Conservation (phyloP, 2,329 filamentous ascomycete genomes). For the Fusarium albidum region DNA sequence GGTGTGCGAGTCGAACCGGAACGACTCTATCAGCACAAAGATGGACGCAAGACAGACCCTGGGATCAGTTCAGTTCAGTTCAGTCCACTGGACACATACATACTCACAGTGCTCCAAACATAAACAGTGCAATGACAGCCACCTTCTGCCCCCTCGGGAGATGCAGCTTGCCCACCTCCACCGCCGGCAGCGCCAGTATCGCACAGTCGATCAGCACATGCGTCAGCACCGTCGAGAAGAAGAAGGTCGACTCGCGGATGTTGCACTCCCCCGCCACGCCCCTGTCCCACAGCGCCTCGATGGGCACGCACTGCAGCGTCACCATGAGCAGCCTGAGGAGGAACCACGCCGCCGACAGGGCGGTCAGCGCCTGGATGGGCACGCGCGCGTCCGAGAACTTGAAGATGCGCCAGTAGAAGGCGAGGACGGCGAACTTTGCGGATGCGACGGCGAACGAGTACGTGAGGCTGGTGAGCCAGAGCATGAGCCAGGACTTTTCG, state of each 20-base stretch:
- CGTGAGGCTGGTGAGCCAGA: constrained; percentile 40
- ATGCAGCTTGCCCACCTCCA: constrained; percentile 44
- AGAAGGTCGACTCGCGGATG: constrained; percentile 43
- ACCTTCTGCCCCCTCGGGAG: constrained; percentile 41
- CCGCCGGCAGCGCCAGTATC: constrained; percentile 43
- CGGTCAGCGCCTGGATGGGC: constrained; percentile 40
- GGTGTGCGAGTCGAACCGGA: constrained; percentile 30
- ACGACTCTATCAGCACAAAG: constrained; percentile 38
- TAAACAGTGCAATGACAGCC: constrained; percentile 41
- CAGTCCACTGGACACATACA: accelerated
- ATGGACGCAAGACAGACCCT: constrained; percentile 39
- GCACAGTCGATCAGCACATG: constrained; percentile 44
- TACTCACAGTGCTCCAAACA: constrained; percentile 41
- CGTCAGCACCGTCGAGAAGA: constrained; percentile 43
- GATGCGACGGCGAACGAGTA: constrained; percentile 42
- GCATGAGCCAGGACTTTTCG: constrained; percentile 28
- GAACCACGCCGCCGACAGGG: constrained; percentile 38
- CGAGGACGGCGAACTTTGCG: constrained; percentile 41
- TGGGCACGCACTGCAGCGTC: constrained; percentile 45
- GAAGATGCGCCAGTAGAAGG: constrained; percentile 44
- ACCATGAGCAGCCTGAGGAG: constrained; percentile 42
- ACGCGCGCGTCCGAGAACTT: constrained; percentile 39
- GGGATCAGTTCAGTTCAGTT: not conserved
- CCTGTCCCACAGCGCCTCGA: constrained; percentile 45
- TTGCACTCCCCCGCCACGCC: constrained; percentile 39